Evolutionary conservation across 257 asterid species (phyloP).

Genomic region (Rhazya stricta): DNA sequence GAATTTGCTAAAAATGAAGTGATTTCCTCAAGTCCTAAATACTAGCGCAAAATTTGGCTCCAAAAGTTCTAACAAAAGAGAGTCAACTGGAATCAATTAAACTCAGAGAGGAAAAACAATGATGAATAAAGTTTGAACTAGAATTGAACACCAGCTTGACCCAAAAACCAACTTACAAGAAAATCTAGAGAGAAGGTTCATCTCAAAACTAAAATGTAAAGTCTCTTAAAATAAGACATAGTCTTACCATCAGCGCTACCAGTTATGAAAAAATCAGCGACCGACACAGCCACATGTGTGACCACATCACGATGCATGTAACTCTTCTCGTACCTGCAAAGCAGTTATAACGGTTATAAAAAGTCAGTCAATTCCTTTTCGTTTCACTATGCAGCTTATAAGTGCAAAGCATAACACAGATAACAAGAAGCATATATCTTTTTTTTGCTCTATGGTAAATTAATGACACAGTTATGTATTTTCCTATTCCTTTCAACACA

Average conservation of each 20-base stretch:
- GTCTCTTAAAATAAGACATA: not conserved
- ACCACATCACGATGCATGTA: slow-evolving; percentile 98
- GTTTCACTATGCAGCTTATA: not conserved
- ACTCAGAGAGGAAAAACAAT: not conserved
- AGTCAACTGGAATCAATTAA: not conserved
- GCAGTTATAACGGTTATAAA: not conserved
- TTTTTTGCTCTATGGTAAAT: not conserved
- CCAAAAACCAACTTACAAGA: not conserved
- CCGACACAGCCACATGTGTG: slow-evolving; percentile 91
- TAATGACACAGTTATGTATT: not conserved
- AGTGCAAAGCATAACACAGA: not conserved
- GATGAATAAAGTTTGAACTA: not conserved
- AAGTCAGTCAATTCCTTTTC: not conserved
- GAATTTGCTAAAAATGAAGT: not conserved
- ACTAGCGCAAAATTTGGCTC: not conserved
- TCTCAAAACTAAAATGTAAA: not conserved
- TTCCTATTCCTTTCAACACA: not conserved
- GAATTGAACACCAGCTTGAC: not conserved
- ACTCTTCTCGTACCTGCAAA: slow-evolving; percentile 91
- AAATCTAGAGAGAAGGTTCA: not conserved
- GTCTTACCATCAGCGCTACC: slow-evolving; percentile 92
- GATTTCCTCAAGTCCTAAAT: not conserved
- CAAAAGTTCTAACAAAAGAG: not conserved
- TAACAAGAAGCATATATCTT: not conserved
- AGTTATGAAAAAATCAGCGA: slow-evolving; percentile 87